Evolutionary conservation across 2,329 filamentous ascomycete genomes (phyloP).

Genomic region (Nigrospora sphaerica): DNA sequence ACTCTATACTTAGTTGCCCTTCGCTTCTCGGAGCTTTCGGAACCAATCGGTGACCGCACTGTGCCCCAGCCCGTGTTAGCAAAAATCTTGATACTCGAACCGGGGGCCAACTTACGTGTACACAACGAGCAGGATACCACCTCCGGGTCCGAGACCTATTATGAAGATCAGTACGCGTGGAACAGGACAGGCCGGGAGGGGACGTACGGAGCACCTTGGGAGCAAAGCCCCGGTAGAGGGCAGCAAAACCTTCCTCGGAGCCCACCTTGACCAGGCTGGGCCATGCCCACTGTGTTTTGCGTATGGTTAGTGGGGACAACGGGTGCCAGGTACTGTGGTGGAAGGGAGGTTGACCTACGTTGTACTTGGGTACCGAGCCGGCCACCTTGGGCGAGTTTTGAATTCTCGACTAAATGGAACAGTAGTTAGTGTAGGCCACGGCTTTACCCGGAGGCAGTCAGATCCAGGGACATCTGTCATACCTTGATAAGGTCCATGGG

Average conservation of each 20-base stretch:
- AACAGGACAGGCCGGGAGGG: no score
- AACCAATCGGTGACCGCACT: no score
- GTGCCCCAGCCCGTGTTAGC: no score
- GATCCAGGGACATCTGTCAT: no score
- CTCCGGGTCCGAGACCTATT: slow-evolving; percentile 51
- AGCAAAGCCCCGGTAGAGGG: slow-evolving; percentile 23
- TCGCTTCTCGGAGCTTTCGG: no score
- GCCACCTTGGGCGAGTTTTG: slow-evolving; percentile 84
- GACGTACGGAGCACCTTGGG: background rate
- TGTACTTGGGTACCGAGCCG: slow-evolving; percentile 88
- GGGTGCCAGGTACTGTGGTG: background rate
- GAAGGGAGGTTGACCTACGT: slow-evolving; percentile 27
- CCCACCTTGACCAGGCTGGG: background rate
- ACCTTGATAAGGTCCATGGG: background rate
- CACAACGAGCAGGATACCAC: slow-evolving; percentile 67
- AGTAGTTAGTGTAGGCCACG: no score
- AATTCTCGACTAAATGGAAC: slow-evolving; percentile 65
- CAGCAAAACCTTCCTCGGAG: slow-evolving; percentile 80
- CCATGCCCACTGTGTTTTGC: background rate
- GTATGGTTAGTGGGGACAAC: background rate
- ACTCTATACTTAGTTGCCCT: no score
- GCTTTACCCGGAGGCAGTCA: no score
- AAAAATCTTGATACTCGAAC: no score
- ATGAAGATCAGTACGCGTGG: no score
- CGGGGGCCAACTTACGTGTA: slow-evolving; percentile 44